Evolutionary conservation across 129 eudicot genomes (phyloP).

Genomic region (Escallonia rubra): DNA sequence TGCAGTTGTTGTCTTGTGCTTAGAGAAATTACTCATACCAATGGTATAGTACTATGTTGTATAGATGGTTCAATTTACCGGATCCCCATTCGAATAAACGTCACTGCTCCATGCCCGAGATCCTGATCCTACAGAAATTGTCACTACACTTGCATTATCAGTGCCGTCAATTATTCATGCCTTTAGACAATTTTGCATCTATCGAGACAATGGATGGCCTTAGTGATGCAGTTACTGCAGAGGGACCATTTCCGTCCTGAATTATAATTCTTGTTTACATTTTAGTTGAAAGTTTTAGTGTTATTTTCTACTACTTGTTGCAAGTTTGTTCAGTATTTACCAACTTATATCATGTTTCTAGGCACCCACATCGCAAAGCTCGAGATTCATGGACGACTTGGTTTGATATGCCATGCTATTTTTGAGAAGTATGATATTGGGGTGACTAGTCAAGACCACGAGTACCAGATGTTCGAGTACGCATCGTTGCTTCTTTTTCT

Average conservation of each 20-base stretch:
- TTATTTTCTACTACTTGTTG: background rate
- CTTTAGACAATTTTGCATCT: background rate
- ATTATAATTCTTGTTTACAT: too few relatives aligned
- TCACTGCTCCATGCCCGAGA: background rate
- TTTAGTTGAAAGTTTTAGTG: background rate
- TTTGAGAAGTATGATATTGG: constrained; percentile 30
- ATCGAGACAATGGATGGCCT: background rate
- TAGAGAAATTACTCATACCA: constrained; percentile 61
- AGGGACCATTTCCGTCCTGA: background rate
- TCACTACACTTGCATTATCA: background rate
- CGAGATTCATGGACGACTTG: constrained; percentile 71
- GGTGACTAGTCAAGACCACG: constrained; percentile 15
- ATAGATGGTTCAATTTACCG: background rate
- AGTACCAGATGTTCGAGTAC: constrained; percentile 58
- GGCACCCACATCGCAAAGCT: constrained; percentile 43
- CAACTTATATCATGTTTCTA: background rate
- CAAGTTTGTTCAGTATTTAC: background rate
- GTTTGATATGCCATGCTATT: constrained; percentile 49
- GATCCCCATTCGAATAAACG: background rate
- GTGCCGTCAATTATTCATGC: background rate
- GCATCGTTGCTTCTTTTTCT: background rate
- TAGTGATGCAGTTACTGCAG: background rate
- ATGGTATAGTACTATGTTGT: constrained; percentile 25
- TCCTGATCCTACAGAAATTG: background rate
- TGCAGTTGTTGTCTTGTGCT: constrained; percentile 60